Percentiles rank a stretch among this genome's conserved stretches.
Evolutionary conservation across 2,329 filamentous ascomycete genomes (phyloP).

Genomic region (Alternaria brassicae): DNA sequence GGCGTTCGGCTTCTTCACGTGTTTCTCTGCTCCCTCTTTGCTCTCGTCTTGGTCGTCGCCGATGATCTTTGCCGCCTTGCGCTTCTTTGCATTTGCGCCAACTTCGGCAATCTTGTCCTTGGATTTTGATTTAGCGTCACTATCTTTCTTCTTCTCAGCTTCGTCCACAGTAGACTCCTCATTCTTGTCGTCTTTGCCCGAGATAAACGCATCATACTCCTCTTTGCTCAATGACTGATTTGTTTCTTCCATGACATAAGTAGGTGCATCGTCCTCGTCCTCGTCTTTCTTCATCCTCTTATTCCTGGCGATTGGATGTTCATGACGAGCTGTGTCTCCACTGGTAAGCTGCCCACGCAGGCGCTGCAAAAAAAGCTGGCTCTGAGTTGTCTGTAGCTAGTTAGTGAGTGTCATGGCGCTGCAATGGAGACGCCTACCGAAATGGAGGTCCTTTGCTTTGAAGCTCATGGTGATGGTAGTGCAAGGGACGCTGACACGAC

Average conservation of each 20-base stretch:
- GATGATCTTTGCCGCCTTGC: constrained; percentile 49
- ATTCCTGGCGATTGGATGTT: constrained; percentile 54
- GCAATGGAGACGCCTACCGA: constrained; percentile 53
- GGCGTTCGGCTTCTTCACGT: constrained; percentile 14
- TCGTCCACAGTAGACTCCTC: constrained; percentile 14
- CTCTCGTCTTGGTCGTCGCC: constrained; percentile 37
- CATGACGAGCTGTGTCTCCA: constrained; percentile 56
- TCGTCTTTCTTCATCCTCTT: constrained; percentile 62
- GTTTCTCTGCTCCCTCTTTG: constrained; percentile 16
- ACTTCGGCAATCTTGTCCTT: constrained; percentile 45
- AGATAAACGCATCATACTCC: constrained; percentile 57
- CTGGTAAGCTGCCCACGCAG: constrained; percentile 62
- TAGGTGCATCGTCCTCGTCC: constrained; percentile 77
- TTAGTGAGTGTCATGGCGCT: constrained; percentile 45
- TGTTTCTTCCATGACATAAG: constrained; percentile 75
- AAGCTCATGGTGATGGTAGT: constrained; percentile 57
- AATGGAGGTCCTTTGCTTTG: constrained; percentile 73
- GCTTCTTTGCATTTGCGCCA: constrained; percentile 46
- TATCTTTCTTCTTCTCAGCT: constrained; percentile 9
- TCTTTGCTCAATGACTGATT: constrained; percentile 66
- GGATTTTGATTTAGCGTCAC: constrained; percentile 15
- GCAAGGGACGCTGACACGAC: constrained; percentile 7
- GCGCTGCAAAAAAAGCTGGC: constrained; percentile 56
- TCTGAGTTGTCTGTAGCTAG: constrained; percentile 57
- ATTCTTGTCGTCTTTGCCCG: constrained; percentile 34